These are phyloP conservation scores for Puccinia coronata DNA, from an alignment of 1,284 basidiomycete species.

Conservation along the genomic window DNA sequence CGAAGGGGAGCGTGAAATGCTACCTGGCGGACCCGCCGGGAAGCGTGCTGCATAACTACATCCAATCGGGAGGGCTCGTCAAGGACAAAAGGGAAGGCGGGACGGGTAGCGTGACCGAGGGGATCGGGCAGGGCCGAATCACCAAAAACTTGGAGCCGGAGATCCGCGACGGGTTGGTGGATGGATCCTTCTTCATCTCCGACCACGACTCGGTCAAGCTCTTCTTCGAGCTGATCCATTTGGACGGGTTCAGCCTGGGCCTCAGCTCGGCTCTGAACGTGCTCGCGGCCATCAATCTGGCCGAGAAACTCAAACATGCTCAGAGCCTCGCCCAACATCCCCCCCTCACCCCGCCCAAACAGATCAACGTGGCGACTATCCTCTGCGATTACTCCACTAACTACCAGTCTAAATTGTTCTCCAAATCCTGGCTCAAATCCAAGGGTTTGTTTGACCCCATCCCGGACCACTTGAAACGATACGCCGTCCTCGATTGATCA, in stretches of 20 bases:
- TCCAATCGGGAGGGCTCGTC: slow-evolving; percentile 74
- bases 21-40: slow-evolving; percentile 72
- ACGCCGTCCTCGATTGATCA: slow-evolving; percentile 71
- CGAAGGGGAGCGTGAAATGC: slow-evolving; percentile 57
- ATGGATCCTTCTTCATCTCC: slow-evolving; percentile 80
- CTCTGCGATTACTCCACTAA: slow-evolving; percentile 85
- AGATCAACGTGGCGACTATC: slow-evolving; percentile 75
- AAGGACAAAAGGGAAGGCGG: slow-evolving; percentile 73
- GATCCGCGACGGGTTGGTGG: slow-evolving; percentile 67
- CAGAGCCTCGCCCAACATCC: background rate
- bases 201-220: slow-evolving; percentile 89
- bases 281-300: slow-evolving; percentile 86
- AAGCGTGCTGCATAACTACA: slow-evolving; percentile 82
- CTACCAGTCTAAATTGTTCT: slow-evolving; percentile 94
- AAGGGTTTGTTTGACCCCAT: slow-evolving; percentile 80
- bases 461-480: slow-evolving; percentile 81
- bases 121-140: slow-evolving; percentile 94
- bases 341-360: slow-evolving; percentile 65
- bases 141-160: slow-evolving; percentile 91
- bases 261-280: slow-evolving; percentile 94
- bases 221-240: slow-evolving; percentile 88
- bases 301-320: slow-evolving; percentile 66
- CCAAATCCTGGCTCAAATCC: slow-evolving; percentile 84
- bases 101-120: slow-evolving; percentile 87
- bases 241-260: slow-evolving; percentile 94